phyloP scores from a whole-genome alignment of 768 basidiomycete species.

The Rhizopogon rudus region DNA sequence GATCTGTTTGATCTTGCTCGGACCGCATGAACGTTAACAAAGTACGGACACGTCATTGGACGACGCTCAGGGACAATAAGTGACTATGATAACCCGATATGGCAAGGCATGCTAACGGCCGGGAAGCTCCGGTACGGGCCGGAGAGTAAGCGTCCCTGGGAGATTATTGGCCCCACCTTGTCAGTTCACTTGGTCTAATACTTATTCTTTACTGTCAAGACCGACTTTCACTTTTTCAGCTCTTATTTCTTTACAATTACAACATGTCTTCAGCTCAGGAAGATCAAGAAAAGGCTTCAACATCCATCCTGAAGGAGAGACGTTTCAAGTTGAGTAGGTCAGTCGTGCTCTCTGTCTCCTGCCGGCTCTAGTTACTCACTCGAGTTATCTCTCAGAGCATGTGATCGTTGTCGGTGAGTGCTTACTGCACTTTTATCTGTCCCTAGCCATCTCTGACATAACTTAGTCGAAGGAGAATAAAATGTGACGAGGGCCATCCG shows the following conservation, averaged over 20 bases:
- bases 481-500: slow-evolving; percentile 86
- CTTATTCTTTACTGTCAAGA: slow-evolving; percentile 18
- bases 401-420: slow-evolving; percentile 85
- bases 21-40: slow-evolving; percentile 10
- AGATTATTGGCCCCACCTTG: slow-evolving; percentile 3
- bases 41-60: slow-evolving; percentile 9
- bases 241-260: neutral
- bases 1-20: neutral
- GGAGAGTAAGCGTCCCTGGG: slow-evolving; percentile 3
- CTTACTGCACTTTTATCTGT: slow-evolving; percentile 1
- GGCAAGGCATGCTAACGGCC: slow-evolving; percentile 4
- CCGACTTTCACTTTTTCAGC: slow-evolving; percentile 7
- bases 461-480: slow-evolving; percentile 71
- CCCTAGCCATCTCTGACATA: neutral
- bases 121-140: slow-evolving; percentile 25
- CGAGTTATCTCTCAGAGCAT: slow-evolving; percentile 51
- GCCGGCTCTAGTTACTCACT: slow-evolving; percentile 1
- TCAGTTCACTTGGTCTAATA: slow-evolving; percentile 12
- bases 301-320: slow-evolving; percentile 66
- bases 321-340: slow-evolving; percentile 87
- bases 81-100: slow-evolving; percentile 22
- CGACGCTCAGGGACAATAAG: slow-evolving; percentile 12
- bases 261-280: slow-evolving; percentile 29
- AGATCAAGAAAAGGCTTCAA: slow-evolving; percentile 38
- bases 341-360: slow-evolving; percentile 12